Base-by-base conservation (phyloP, 2,329 filamentous ascomycete species). In the Xylariaceae sp. region DNA sequence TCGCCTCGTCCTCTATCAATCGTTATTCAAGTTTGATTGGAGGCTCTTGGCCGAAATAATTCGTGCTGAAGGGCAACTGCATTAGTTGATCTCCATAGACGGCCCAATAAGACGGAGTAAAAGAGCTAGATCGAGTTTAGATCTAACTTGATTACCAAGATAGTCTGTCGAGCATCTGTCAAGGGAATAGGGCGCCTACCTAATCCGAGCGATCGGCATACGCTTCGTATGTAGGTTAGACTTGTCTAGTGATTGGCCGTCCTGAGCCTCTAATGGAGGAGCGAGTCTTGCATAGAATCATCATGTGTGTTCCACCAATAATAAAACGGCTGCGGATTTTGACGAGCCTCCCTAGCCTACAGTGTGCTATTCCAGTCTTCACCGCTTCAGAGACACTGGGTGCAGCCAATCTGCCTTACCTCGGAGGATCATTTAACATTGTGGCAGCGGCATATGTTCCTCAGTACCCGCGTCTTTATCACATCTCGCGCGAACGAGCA, bases 391-490 rank as follows among this genome's bases (percentile, higher is more conserved):
- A 44, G 39, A 24, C 30, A 15, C 18, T 39, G 30, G n/a, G 33
- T 41, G 53, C 49, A 53, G 26, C 35, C 45, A 32, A 41, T 44
- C 49, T 27, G 20, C 36, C 26, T 53, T 15, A 18, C n/a, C n/a
- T n/a, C n/a, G 32, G 37, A 20, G 39, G 20, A 50, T 36, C 41
- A 21, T 11, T 37, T 11, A 54, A 43, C 36, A 41, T 50, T 33
- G 40, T 41, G 26, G 42, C 47, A 23, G 42, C 37, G 20, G 23
- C 21, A 23, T 13, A 6, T 24, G 21, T 29, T 29, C 16, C 23
- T 27, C 18, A 55, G 18, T 21, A 45, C 37, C 41, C 33, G 29
- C 24, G 35, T 37, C 39, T 44, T 32, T 27, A 29, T 51, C 46
- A 48, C 40, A 55, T 44, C n/a, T 51, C 33, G 47, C 21, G 30